phyloP scores from a whole-genome alignment of 768 basidiomycete genomes.

The Cubamyces sp. region DNA sequence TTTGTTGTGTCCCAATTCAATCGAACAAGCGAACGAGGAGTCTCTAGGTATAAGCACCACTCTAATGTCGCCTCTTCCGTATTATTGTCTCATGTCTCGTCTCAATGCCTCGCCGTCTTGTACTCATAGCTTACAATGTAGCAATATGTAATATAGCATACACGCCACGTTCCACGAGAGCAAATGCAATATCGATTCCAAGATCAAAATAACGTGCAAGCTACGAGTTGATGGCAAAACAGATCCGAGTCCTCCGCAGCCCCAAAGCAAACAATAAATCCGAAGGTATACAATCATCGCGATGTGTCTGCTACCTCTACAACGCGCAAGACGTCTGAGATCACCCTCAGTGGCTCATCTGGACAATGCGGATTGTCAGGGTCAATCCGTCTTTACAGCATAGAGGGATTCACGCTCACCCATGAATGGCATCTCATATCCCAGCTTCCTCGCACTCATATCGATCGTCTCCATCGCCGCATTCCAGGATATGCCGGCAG shows the following conservation, averaged over 20 bases:
- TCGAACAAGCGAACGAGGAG: no score
- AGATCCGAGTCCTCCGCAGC: background rate
- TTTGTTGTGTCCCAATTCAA: no score
- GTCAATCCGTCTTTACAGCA: no score
- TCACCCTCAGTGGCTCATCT: slow-evolving; percentile 18
- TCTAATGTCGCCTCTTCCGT: no score
- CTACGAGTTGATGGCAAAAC: background rate
- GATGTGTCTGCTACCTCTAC: slow-evolving; percentile 9
- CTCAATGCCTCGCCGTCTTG: no score
- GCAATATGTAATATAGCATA: no score
- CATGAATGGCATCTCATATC: slow-evolving; percentile 26
- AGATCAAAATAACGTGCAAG: background rate
- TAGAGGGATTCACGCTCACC: no score
- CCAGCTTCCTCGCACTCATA: slow-evolving; percentile 25
- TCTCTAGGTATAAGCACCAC: no score
- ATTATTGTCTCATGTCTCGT: no score
- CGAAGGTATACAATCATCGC: background rate
- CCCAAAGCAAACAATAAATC: no score
- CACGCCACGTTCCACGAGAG: background rate
- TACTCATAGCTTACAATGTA: no score
- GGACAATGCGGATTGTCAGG: background rate
- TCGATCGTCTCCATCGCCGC: slow-evolving; percentile 20
- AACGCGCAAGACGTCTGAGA: slow-evolving; percentile 19
- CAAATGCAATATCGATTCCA: background rate
- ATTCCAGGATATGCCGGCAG: slow-evolving; percentile 14